A percentile compares a stretch with the other conserved stretches of the same genome.
Evolutionary conservation across 306 rosid species (phyloP).

Genomic region (Ochetophila trinervis): DNA sequence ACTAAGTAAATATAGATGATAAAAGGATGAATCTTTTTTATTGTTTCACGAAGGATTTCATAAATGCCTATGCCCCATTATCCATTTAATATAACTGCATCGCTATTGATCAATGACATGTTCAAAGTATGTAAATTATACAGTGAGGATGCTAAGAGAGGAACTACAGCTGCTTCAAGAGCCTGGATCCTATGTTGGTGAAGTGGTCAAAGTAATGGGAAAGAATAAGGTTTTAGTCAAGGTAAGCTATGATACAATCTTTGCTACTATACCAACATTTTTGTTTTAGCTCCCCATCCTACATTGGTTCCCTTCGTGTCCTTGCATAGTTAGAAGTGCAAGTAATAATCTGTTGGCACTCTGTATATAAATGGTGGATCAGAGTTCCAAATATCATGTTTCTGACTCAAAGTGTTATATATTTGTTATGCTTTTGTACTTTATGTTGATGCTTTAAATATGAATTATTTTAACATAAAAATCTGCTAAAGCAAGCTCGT

Average conservation of each 20-base stretch:
- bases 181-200: conserved; percentile 98
- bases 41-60: no score
- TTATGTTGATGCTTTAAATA: no score
- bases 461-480: no score
- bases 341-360: neutral
- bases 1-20: no score
- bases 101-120: neutral
- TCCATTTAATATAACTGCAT: neutral
- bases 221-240: conserved; percentile 95
- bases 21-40: no score
- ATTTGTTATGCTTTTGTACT: no score
- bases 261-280: neutral
- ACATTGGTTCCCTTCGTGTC: neutral
- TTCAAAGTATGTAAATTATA: conserved; percentile 15
- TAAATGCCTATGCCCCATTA: neutral
- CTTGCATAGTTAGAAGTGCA: neutral
- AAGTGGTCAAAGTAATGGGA: conserved; percentile 99
- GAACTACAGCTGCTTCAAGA: conserved; percentile 98
- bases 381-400: neutral
- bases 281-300: neutral
- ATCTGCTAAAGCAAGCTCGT: no score
- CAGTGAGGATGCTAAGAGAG: conserved; percentile 99
- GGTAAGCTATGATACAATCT: conserved; percentile 37
- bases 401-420: no score
- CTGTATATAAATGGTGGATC: neutral